phyloP scores from a whole-genome alignment of 139 green algal species.

The Coelastrella sp. region DNA sequence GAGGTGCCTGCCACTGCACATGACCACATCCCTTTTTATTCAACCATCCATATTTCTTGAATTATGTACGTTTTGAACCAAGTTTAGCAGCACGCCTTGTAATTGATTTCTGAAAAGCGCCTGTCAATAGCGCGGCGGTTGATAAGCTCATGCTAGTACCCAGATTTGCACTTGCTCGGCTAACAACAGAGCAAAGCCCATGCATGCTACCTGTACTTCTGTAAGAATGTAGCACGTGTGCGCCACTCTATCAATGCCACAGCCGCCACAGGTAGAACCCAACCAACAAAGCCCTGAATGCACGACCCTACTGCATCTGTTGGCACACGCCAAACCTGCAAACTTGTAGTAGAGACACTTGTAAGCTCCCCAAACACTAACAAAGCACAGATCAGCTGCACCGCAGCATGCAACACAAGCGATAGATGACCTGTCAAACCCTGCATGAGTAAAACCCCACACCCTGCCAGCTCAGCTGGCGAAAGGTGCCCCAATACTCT shows the following conservation, averaged over 20 bases:
- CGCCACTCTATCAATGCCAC: not conserved
- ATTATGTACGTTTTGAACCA: too few relatives aligned
- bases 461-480: not conserved
- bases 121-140: too few relatives aligned
- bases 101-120: too few relatives aligned
- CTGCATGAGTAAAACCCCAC: constrained; percentile 14
- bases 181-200: not conserved
- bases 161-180: too few relatives aligned
- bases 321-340: not conserved
- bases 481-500: not conserved
- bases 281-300: not conserved
- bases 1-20: too few relatives aligned
- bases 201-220: not conserved
- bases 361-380: not conserved
- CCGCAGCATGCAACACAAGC: constrained; percentile 3
- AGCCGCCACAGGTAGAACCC: not conserved
- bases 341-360: not conserved
- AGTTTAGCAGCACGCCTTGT: too few relatives aligned
- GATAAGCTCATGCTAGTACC: too few relatives aligned
- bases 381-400: not conserved
- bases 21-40: too few relatives aligned
- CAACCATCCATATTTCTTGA: too few relatives aligned
- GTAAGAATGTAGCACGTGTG: not conserved
- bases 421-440: not conserved
- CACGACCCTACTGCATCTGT: not conserved